phyloP scores from a whole-genome alignment of 2,329 filamentous ascomycete genomes.

The Aspergillus novofumigatus region DNA sequence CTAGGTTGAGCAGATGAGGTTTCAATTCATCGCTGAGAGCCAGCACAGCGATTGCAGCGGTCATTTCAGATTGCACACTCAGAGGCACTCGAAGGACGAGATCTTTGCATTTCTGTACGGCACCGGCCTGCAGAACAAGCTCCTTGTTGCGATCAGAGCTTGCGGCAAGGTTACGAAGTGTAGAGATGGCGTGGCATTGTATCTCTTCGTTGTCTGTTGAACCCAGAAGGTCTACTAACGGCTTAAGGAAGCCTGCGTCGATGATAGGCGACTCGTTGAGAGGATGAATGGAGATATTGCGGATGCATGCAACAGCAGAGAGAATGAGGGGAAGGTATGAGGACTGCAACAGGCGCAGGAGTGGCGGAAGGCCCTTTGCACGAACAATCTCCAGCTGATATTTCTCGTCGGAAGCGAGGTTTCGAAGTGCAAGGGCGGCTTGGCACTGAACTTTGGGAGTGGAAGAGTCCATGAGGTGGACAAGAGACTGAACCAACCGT shows the following conservation, averaged over 20 bases:
- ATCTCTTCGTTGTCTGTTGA: slow-evolving; percentile 98
- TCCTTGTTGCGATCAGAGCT: slow-evolving; percentile 98
- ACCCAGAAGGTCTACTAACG: slow-evolving; percentile 86
- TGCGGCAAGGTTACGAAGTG: slow-evolving; percentile 87
- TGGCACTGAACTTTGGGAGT: slow-evolving; percentile 98
- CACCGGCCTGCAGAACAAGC: slow-evolving; percentile 91
- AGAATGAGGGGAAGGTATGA: slow-evolving; percentile 94
- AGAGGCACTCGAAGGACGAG: slow-evolving; percentile 88
- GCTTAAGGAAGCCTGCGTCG: slow-evolving; percentile 91
- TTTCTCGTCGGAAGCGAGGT: slow-evolving; percentile 95
- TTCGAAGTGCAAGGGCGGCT: slow-evolving; percentile 87
- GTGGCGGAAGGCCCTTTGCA: slow-evolving; percentile 75
- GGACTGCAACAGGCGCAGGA: slow-evolving; percentile 86
- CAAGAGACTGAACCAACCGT: slow-evolving; percentile 86
- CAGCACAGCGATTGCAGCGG: slow-evolving; percentile 94
- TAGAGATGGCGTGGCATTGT: slow-evolving; percentile 97
- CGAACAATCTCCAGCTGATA: slow-evolving; percentile 98
- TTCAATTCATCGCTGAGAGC: slow-evolving; percentile 95
- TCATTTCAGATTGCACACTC: slow-evolving; percentile 98
- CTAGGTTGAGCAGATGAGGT: slow-evolving; percentile 80
- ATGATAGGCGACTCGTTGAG: slow-evolving; percentile 98
- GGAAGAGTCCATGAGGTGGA: slow-evolving; percentile 94
- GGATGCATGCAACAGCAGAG: slow-evolving; percentile 94
- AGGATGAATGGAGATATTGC: slow-evolving; percentile 98
- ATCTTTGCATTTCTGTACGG: slow-evolving; percentile 98